These are phyloP conservation scores for Biscogniauxia sp. DNA, from an alignment of 2,329 filamentous ascomycete species.

Conservation along the genomic window DNA sequence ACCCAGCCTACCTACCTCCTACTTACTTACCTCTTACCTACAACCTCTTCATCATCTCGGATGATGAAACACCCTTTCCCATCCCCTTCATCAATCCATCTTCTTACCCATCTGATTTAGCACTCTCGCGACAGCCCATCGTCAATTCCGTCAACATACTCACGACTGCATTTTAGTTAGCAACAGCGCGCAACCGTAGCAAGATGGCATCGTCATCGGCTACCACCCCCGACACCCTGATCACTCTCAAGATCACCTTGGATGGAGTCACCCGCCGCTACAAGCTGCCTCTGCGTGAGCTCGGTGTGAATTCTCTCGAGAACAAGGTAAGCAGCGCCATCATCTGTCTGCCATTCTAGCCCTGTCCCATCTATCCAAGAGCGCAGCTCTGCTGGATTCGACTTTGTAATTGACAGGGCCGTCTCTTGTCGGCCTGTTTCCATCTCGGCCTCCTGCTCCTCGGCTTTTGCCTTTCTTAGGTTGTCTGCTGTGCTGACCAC, in stretches of 20 bases:
- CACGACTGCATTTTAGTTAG: not conserved
- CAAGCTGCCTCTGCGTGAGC: conserved; percentile 85
- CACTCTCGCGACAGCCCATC: not conserved
- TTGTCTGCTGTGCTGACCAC: conserved; percentile 2
- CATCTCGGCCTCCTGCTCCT: too few species aligned
- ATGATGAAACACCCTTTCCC: not conserved
- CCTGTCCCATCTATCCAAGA: not conserved
- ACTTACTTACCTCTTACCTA: too few species aligned
- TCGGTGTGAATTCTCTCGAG: conserved; percentile 71
- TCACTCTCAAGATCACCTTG: conserved; percentile 82
- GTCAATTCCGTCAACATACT: not conserved
- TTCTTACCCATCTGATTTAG: not conserved
- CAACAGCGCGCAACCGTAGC: conserved; percentile 7
- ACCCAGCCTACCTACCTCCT: not conserved
- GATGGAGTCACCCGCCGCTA: conserved; percentile 76
- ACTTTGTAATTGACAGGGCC: not conserved
- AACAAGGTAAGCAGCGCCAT: conserved; percentile 66
- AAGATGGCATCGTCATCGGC: conserved; percentile 37
- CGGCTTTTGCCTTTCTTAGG: too few species aligned
- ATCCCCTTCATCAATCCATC: conserved; percentile 4
- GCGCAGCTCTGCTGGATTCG: not conserved
- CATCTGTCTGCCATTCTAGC: not conserved
- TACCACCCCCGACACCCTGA: conserved; percentile 61
- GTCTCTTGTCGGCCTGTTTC: not conserved
- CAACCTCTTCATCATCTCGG: not conserved